Conservation (phyloP, 768 basidiomycete genomes). For the Infundibulicybe gibba region DNA sequence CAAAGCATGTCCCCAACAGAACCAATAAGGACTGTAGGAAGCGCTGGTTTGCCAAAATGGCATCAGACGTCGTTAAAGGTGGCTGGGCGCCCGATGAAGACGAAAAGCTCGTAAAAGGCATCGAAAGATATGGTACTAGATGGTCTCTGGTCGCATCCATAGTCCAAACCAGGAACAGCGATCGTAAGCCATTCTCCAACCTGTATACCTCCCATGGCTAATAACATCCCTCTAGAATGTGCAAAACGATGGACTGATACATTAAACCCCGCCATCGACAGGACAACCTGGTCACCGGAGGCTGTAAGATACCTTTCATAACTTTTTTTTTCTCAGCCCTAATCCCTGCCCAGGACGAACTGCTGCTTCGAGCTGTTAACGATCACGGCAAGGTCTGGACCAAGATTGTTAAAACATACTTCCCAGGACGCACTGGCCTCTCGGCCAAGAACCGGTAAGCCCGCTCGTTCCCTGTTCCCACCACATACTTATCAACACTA, state of each 20-base stretch:
- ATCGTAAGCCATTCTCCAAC: constrained; percentile 38
- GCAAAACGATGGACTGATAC: constrained; percentile 64
- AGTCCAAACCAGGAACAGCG: constrained; percentile 55
- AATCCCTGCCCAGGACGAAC: constrained; percentile 37
- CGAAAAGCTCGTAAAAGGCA: constrained; percentile 51
- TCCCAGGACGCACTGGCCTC: constrained; percentile 56
- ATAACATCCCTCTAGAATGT: constrained; percentile 37
- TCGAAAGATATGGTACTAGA: constrained; percentile 54
- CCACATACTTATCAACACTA: constrained; percentile 3
- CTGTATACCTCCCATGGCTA: constrained; percentile 6
- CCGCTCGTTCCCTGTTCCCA: background rate
- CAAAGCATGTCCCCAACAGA: constrained; percentile 58
- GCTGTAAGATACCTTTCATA: constrained; percentile 28
- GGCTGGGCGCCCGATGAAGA: constrained; percentile 63
- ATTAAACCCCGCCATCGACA: constrained; percentile 56
- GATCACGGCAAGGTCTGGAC: constrained; percentile 60
- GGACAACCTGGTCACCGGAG: constrained; percentile 56
- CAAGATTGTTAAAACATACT: constrained; percentile 58
- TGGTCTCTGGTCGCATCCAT: constrained; percentile 59
- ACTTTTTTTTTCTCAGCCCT: constrained; percentile 3
- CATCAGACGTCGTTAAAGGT: constrained; percentile 57
- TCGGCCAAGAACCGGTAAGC: constrained; percentile 57
- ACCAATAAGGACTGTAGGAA: constrained; percentile 66
- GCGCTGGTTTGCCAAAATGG: constrained; percentile 64
- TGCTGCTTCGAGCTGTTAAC: constrained; percentile 50